Percentiles rank a stretch among this genome's conserved stretches.
Conservation (phyloP, 331 rosid species). For the Erythrophleum ivorense region DNA sequence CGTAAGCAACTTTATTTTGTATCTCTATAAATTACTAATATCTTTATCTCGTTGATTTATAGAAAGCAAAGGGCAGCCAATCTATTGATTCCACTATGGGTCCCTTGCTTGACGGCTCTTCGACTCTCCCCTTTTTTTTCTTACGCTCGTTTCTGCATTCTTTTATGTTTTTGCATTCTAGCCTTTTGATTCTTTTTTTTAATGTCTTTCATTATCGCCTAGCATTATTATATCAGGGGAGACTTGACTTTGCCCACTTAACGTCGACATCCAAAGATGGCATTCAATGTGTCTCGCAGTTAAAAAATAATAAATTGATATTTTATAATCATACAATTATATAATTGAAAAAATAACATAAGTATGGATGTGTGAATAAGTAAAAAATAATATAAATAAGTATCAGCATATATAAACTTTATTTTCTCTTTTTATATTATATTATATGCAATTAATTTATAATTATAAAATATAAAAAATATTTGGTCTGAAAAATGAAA, state of each 20-base stretch:
- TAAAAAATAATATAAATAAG: too few species aligned
- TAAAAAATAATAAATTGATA: too few species aligned
- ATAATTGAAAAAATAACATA: too few species aligned
- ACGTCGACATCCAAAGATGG: neutral
- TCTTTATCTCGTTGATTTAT: neutral
- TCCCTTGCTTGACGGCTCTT: conserved; percentile 37
- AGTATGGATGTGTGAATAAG: too few species aligned
- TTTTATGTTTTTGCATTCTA: neutral
- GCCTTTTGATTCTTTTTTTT: neutral
- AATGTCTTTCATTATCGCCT: neutral
- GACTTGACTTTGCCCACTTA: conserved; percentile 1
- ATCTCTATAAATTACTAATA: neutral
- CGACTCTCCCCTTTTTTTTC: neutral
- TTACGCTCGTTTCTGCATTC: neutral
- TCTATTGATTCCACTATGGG: conserved; percentile 31
- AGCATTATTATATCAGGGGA: neutral
- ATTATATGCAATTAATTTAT: too few species aligned
- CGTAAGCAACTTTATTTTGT: conserved; percentile 22
- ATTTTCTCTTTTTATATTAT: too few species aligned
- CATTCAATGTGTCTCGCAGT: neutral
- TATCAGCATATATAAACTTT: too few species aligned
- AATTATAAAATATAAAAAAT: too few species aligned
- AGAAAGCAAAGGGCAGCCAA: neutral
- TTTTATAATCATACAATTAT: too few species aligned
- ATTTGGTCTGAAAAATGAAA: neutral